Evolutionary conservation across 345 rosid genomes (phyloP), one percentile per base, ranked within the genome.

Genomic region (Murraya koenigii): DNA sequence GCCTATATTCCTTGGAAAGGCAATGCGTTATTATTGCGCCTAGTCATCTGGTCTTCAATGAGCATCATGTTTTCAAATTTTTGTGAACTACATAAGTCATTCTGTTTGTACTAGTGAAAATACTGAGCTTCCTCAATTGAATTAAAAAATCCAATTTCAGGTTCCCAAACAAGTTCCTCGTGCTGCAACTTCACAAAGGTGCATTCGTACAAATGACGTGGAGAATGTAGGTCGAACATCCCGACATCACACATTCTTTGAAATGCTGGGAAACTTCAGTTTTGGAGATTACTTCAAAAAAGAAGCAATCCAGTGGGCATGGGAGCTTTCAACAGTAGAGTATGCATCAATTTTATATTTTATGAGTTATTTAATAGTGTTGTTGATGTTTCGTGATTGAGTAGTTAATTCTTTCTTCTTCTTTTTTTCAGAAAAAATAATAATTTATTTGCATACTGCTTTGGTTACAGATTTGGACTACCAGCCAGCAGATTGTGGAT

Each of bases 211-310:
- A 47, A 95, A 95, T 74, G 99, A 95, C 19, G 85, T 95, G 82
- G 99, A 93, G 85, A 95, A 95, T 86, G 99, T 95, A 80, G 98
- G 99, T 19, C 86, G 77, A 81, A 95, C 99, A 49, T 75, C 98
- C 17, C 86, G 98, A 44, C 98, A 95, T 70, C 99, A 95, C 55
- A 93, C 98, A 13, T 93, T 95, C 82, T 95, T 95, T 84, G 99
- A 93, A 89, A 95, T 95, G 99, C 94, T 95, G 25, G 97, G 99
- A 69, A 95, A 95, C 85, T 95, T 95, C 82, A 93, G 97, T 77
- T 93, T 95, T 39, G 99, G 99, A 63, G 99, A 95, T 83, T 95
- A 95, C 85, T 93, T 95, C 82, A 95, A 93, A 87, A 90, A 82
- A 81, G 98, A 95, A 71, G 99, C 99, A 23, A 92, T 95, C 62